These are phyloP conservation scores for Elongisporangium anandrum DNA, from an alignment of 352 stramenopile genomes.

Conservation along the genomic window DNA sequence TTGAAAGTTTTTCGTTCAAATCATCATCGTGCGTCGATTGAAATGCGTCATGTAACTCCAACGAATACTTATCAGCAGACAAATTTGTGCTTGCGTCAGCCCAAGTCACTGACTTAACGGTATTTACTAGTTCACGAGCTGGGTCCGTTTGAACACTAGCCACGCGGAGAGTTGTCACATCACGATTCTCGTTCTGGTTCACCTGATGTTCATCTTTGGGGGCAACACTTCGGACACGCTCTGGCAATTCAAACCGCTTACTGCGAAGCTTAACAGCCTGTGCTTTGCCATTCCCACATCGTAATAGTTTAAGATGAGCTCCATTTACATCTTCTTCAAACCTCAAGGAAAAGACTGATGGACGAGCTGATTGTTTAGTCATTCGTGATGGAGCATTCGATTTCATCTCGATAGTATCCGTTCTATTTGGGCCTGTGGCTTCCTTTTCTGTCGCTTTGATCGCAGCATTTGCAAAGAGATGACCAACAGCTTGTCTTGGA, in stretches of 20 bases:
- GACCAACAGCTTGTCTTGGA: neutral
- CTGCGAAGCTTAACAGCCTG: neutral
- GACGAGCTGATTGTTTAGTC: neutral
- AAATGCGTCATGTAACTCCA: neutral
- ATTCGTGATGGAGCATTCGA: neutral
- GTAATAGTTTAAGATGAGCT: neutral
- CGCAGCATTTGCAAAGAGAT: neutral
- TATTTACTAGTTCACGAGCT: neutral
- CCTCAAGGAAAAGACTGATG: neutral
- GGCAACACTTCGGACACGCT: neutral
- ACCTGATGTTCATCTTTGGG: neutral
- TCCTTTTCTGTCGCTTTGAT: neutral
- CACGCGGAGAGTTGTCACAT: neutral
- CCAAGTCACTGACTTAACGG: neutral
- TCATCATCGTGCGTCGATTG: neutral
- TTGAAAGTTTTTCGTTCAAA: neutral
- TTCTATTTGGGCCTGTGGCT: neutral
- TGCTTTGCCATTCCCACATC: neutral
- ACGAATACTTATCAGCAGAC: neutral
- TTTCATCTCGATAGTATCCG: neutral
- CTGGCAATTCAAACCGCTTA: neutral
- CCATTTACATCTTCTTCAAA: neutral
- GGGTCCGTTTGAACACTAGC: neutral
- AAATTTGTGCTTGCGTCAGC: neutral
- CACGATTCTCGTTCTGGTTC: neutral